Conservation (phyloP, 164 flowering plant species). For the Macadamia tetraphylla region DNA sequence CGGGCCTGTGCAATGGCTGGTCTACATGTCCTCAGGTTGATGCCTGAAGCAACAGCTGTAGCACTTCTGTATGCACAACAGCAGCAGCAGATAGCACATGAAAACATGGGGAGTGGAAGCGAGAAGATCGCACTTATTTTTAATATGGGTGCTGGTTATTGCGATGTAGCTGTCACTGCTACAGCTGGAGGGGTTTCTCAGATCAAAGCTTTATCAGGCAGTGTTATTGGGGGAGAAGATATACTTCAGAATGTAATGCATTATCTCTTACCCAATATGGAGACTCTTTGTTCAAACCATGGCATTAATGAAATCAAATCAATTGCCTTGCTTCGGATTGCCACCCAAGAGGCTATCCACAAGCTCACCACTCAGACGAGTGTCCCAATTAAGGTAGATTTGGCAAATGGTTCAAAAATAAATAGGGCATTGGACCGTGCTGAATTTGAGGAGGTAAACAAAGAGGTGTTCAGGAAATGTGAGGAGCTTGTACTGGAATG, state of each 20-base stretch:
- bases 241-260: constrained; percentile 70
- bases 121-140: constrained; percentile 80
- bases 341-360: constrained; percentile 82
- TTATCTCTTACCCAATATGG: constrained; percentile 52
- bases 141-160: constrained; percentile 88
- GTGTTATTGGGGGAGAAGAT: constrained; percentile 82
- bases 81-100: constrained; percentile 57
- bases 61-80: constrained; percentile 86
- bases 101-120: constrained; percentile 65
- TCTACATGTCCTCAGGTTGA: constrained; percentile 69
- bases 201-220: constrained; percentile 69
- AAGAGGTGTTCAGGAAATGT: constrained; percentile 55
- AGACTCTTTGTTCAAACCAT: constrained; percentile 36
- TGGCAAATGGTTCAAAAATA: constrained; percentile 55
- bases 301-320: constrained; percentile 54
- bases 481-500: constrained; percentile 52
- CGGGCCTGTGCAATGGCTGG: constrained; percentile 99
- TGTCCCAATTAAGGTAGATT: constrained; percentile 55
- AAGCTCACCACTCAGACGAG: constrained; percentile 46
- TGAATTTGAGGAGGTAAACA: constrained; percentile 69
- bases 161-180: constrained; percentile 78
- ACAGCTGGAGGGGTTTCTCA: constrained; percentile 97
- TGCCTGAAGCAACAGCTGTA: constrained; percentile 95
- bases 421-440: constrained; percentile 32
- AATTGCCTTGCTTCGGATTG: constrained; percentile 65